Conservation (phyloP, 2,329 filamentous ascomycete genomes). For the Diplodia seriata region DNA sequence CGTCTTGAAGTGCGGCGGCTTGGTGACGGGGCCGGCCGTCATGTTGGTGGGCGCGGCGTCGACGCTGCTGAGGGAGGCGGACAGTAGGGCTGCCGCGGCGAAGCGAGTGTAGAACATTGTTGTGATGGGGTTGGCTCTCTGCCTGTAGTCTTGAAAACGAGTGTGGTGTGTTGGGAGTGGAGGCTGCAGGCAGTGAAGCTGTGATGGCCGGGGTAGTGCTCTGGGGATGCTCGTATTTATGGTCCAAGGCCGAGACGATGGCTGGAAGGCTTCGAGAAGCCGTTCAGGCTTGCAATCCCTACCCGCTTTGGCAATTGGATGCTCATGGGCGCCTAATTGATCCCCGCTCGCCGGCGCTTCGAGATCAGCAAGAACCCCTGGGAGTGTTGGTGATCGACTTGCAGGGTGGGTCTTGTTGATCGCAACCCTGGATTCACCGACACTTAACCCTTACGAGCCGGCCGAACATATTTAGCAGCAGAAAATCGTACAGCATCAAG, state of each 20-base stretch:
- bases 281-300: constrained; percentile 22
- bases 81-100: constrained; percentile 23
- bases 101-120: constrained; percentile 26
- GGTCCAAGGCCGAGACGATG: neutral
- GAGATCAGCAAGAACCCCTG: constrained; percentile 21
- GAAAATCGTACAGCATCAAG: neutral
- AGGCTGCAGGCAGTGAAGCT: constrained; percentile 4
- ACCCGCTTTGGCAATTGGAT: constrained; percentile 16
- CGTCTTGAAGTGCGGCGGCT: constrained; percentile 24
- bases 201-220: constrained; percentile 1
- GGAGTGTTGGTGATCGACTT: constrained; percentile 19
- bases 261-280: constrained; percentile 19
- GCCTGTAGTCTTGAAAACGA: neutral
- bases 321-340: constrained; percentile 21
- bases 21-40: neutral
- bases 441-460: constrained; percentile 22
- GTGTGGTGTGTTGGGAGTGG: neutral
- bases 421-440: constrained; percentile 24
- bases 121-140: neutral
- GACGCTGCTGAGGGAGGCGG: neutral
- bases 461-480: neutral
- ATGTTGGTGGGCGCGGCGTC: constrained; percentile 26
- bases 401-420: constrained; percentile 28
- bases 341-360: neutral
- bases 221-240: constrained; percentile 21